Percentiles rank a stretch among this genome's conserved stretches.
phyloP scores from a whole-genome alignment of 345 rosid genomes.

The Hibiscus syriacus region DNA sequence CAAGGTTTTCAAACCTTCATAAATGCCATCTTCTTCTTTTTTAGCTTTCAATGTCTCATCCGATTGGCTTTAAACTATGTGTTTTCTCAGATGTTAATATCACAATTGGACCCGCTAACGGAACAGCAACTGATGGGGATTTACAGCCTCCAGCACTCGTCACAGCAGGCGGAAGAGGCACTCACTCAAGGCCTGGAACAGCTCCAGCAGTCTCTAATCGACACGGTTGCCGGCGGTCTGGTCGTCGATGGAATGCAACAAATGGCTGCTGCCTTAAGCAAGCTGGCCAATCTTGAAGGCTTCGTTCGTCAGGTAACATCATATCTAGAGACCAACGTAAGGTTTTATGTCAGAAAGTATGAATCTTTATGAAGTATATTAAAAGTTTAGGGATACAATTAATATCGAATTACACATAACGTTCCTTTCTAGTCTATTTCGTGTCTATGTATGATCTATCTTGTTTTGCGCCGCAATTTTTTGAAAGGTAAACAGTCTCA shows the following conservation, averaged over 20 bases:
- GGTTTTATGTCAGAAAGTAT: no score
- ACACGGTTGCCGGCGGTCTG: constrained; percentile 56
- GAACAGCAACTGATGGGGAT: constrained; percentile 93
- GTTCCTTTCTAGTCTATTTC: neutral
- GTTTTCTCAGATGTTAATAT: constrained; percentile 50
- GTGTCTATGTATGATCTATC: no score
- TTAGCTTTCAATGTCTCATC: neutral
- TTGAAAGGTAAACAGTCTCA: neutral
- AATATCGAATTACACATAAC: no score
- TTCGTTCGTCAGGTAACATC: constrained; percentile 89
- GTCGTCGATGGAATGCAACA: constrained; percentile 79
- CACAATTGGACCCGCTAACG: constrained; percentile 79
- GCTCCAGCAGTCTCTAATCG: constrained; percentile 86
- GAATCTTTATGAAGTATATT: no score
- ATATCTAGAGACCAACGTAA: no score
- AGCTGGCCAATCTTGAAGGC: constrained; percentile 86
- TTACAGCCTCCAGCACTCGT: constrained; percentile 81
- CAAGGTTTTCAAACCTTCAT: constrained; percentile 45
- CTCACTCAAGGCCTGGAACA: constrained; percentile 84
- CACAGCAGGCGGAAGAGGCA: constrained; percentile 97
- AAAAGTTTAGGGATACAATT: no score
- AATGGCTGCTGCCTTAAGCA: constrained; percentile 84
- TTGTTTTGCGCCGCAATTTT: neutral
- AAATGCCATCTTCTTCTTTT: neutral
- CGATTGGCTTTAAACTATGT: neutral